Percentiles rank a stretch among this genome's conserved stretches.
phyloP scores from a whole-genome alignment of 495 filamentous ascomycete species.

The Physcia stellaris region DNA sequence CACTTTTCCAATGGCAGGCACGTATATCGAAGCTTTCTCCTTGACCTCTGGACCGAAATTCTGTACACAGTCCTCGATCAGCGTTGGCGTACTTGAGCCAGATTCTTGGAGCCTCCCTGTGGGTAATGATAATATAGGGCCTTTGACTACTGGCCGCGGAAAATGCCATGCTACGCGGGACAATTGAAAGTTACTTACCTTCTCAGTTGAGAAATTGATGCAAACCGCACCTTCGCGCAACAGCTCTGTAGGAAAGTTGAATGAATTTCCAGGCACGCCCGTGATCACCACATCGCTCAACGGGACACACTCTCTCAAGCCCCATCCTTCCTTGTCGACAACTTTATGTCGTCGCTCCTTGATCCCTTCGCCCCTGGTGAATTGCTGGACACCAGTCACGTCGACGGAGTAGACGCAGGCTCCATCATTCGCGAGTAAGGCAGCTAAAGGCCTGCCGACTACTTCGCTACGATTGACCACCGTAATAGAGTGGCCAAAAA shows the following conservation, averaged over 20 bases:
- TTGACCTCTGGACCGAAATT: slow-evolving; percentile 85
- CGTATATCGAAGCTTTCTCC: slow-evolving; percentile 91
- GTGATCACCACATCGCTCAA: slow-evolving; percentile 87
- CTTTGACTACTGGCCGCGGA: too few species aligned
- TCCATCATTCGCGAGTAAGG: slow-evolving; percentile 88
- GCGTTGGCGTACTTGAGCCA: too few species aligned
- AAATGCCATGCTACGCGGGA: too few species aligned
- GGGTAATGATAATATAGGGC: too few species aligned
- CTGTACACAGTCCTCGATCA: slow-evolving; percentile 27
- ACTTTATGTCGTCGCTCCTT: slow-evolving; percentile 73
- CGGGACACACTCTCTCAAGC: slow-evolving; percentile 64
- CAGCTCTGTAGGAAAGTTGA: slow-evolving; percentile 73
- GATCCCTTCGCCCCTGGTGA: slow-evolving; percentile 75
- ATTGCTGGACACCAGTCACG: slow-evolving; percentile 81
- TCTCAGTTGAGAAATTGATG: slow-evolving; percentile 93
- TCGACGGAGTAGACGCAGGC: slow-evolving; percentile 92
- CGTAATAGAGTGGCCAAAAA: slow-evolving; percentile 84
- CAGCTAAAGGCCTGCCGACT: slow-evolving; percentile 86
- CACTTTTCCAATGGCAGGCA: slow-evolving; percentile 93
- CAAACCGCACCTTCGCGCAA: slow-evolving; percentile 83
- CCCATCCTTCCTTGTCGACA: slow-evolving; percentile 59
- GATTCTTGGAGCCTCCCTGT: too few species aligned
- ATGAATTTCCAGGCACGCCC: slow-evolving; percentile 75
- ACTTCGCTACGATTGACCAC: slow-evolving; percentile 94
- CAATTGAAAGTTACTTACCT: slow-evolving; percentile 43